These are phyloP conservation scores for Chalara sp. DNA, from an alignment of 2,329 filamentous ascomycete species.

Conservation along the genomic window DNA sequence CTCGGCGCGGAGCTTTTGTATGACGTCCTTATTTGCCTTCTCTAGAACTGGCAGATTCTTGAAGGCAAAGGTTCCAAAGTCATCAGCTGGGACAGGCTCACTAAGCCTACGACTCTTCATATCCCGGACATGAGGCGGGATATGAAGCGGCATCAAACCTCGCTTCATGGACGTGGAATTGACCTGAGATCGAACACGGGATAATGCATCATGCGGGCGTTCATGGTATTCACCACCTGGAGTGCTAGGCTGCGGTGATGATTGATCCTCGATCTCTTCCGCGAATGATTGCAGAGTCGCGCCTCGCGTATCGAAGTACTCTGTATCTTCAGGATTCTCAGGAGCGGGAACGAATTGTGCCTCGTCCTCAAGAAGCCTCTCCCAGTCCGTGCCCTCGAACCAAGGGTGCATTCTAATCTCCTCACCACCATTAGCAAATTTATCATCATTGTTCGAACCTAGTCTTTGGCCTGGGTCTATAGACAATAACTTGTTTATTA, in stretches of 20 bases:
- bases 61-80: conserved; percentile 94
- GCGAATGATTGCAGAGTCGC: conserved; percentile 88
- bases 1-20: conserved; percentile 90
- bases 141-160: conserved; percentile 89
- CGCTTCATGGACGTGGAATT: conserved; percentile 69
- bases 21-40: conserved; percentile 98
- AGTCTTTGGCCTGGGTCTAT: conserved; percentile 75
- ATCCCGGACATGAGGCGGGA: conserved; percentile 92
- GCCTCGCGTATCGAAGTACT: conserved; percentile 91
- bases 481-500: conserved; percentile 89
- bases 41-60: conserved; percentile 96
- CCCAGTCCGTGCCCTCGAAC: conserved; percentile 86
- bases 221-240: conserved; percentile 76
- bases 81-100: conserved; percentile 81
- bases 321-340: conserved; percentile 93
- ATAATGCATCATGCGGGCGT: conserved; percentile 89
- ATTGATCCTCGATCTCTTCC: conserved; percentile 88
- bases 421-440: conserved; percentile 74
- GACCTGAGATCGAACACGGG: conserved; percentile 79
- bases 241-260: conserved; percentile 62
- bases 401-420: conserved; percentile 87
- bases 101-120: conserved; percentile 80
- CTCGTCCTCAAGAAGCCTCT: conserved; percentile 85
- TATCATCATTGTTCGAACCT: conserved; percentile 79
- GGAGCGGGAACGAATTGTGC: conserved; percentile 90